Percentiles rank a stretch among this genome's conserved stretches.
Conservation (phyloP, 176 grass and related monocot genomes). For the Zea luxurians region DNA sequence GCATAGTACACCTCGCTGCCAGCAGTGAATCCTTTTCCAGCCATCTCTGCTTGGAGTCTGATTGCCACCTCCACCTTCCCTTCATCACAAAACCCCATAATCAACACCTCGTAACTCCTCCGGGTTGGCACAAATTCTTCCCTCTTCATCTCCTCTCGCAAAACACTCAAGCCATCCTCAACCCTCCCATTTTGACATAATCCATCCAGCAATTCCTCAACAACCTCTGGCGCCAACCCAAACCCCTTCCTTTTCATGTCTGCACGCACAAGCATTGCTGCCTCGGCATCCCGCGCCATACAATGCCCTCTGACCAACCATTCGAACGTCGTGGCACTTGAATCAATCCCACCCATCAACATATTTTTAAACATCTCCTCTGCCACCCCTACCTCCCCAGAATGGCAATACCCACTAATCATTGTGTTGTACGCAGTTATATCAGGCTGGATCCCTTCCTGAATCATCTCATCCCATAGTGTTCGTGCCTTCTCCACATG, state of each 20-base stretch:
- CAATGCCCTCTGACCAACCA: conserved; percentile 59
- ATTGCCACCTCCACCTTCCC: conserved; percentile 57
- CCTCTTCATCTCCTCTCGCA: conserved; percentile 59
- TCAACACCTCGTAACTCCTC: conserved; percentile 45
- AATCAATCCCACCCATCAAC: conserved; percentile 43
- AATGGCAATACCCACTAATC: conserved; percentile 9
- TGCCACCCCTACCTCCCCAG: conserved; percentile 39
- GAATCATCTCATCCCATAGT: conserved; percentile 24
- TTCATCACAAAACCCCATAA: conserved; percentile 50
- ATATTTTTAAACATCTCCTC: conserved; percentile 67
- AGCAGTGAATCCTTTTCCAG: conserved; percentile 55
- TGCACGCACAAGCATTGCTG: conserved; percentile 49
- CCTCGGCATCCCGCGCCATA: conserved; percentile 29
- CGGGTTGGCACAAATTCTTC: conserved; percentile 49
- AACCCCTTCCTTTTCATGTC: conserved; percentile 66
- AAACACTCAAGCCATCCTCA: conserved; percentile 46
- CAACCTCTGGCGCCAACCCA: conserved; percentile 28
- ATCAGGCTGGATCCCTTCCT: conserved; percentile 35
- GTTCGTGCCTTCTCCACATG: neutral
- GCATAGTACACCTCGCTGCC: conserved; percentile 45
- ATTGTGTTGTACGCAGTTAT: conserved; percentile 54
- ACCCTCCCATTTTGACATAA: conserved; percentile 49
- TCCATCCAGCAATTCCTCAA: conserved; percentile 50
- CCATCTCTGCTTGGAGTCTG: conserved; percentile 71
- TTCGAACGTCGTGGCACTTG: conserved; percentile 49